Percentiles rank a stretch among this genome's conserved stretches.
These are phyloP conservation scores for Dictyostelium citrinum DNA, from an alignment of 78 protist genomes.

Conservation along the genomic window DNA sequence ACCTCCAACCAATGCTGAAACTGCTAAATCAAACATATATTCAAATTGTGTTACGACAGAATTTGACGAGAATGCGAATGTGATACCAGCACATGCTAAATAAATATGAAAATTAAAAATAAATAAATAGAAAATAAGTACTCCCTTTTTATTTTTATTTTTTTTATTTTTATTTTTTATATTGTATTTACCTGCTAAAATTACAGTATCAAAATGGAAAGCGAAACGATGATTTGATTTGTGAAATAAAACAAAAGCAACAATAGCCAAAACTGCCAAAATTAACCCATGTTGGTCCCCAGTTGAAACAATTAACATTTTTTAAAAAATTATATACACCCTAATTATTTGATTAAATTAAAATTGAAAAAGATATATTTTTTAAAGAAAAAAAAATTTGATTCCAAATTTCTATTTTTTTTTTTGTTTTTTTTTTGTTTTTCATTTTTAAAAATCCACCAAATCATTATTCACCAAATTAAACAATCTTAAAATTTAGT, in stretches of 20 bases:
- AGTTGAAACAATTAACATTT: not conserved
- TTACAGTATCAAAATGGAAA: not conserved
- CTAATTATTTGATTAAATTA: too few relatives aligned
- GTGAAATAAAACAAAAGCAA: not conserved
- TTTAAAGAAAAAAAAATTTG: too few relatives aligned
- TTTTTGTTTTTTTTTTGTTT: too few relatives aligned
- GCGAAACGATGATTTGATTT: not conserved
- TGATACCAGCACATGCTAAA: constrained; percentile 1
- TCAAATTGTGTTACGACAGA: not conserved
- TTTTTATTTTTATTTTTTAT: not conserved
- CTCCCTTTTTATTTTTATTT: not conserved
- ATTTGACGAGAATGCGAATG: not conserved
- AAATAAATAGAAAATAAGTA: not conserved
- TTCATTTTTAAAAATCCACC: not conserved
- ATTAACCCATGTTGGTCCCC: not conserved
- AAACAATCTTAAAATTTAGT: too few relatives aligned
- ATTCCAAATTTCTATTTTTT: too few relatives aligned
- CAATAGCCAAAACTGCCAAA: not conserved
- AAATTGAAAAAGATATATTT: too few relatives aligned
- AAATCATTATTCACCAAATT: not conserved
- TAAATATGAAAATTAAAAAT: not conserved
- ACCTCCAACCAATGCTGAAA: not conserved
- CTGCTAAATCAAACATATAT: not conserved
- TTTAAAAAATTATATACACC: too few relatives aligned
- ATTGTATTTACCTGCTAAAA: not conserved